A percentile compares a stretch with the other conserved stretches of the same genome.
phyloP scores from a whole-genome alignment of 148 eudicot genomes.

The Rhododendron vialii region DNA sequence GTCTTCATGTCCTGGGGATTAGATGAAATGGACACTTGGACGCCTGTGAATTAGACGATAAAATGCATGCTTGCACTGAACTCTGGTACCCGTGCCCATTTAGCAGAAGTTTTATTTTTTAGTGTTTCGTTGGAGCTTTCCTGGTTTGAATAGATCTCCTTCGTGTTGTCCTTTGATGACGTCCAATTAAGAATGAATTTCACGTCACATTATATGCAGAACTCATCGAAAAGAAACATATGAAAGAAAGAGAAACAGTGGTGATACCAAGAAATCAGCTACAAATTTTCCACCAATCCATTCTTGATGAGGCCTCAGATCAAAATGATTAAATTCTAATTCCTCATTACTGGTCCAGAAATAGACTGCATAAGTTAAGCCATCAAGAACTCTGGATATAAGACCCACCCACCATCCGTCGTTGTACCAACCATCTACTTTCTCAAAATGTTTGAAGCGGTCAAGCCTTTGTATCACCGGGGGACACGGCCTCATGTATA shows the following conservation, averaged over 20 bases:
- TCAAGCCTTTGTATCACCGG: conserved; percentile 29
- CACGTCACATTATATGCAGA: background rate
- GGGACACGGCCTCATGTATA: conserved; percentile 43
- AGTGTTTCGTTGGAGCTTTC: too few relatives aligned
- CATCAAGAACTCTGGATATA: conserved; percentile 32
- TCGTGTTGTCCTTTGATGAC: background rate
- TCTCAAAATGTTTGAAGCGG: conserved; percentile 38
- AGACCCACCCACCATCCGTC: conserved; percentile 69
- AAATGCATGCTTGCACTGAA: background rate
- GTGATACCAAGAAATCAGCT: conserved; percentile 29
- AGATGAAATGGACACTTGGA: background rate
- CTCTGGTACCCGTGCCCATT: too few relatives aligned
- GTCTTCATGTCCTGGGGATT: background rate
- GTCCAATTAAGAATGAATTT: too few relatives aligned
- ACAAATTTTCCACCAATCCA: conserved; percentile 46
- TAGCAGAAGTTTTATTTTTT: too few relatives aligned
- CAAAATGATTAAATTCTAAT: conserved; percentile 29
- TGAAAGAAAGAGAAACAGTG: background rate
- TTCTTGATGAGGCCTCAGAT: conserved; percentile 59
- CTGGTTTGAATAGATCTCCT: background rate
- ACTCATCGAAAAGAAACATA: background rate
- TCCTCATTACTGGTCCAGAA: conserved; percentile 51
- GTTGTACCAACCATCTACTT: conserved; percentile 65
- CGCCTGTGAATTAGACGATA: background rate
- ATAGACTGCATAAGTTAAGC: conserved; percentile 32